Evolutionary conservation across 768 basidiomycete species (phyloP).

Genomic region (Auricularia auricula-judae): DNA sequence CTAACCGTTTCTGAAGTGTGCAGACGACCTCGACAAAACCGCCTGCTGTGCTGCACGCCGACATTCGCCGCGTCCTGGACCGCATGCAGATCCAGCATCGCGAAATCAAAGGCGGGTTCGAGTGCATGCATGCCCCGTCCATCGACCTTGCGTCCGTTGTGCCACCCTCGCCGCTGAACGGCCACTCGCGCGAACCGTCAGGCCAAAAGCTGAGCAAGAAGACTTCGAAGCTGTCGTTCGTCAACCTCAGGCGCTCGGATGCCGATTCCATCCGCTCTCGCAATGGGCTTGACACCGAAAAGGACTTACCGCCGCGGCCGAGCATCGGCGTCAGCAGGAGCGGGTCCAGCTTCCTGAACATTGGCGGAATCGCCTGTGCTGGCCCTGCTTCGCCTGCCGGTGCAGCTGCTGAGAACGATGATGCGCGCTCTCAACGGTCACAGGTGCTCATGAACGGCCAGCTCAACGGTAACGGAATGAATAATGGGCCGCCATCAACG

Average conservation of each 20-base stretch:
- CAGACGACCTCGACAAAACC: conserved; percentile 91
- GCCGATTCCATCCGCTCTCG: conserved; percentile 65
- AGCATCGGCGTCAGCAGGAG: neutral
- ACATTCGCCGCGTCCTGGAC: conserved; percentile 79
- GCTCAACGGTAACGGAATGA: neutral
- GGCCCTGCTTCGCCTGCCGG: neutral
- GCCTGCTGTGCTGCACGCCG: conserved; percentile 66
- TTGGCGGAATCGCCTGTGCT: neutral
- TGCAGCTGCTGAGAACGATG: neutral
- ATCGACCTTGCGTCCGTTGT: conserved; percentile 75
- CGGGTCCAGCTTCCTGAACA: neutral
- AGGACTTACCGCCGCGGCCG: neutral
- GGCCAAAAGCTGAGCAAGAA: conserved; percentile 42
- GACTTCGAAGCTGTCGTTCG: conserved; percentile 70
- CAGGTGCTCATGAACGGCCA: neutral
- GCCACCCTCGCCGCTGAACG: neutral
- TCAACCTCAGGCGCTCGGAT: conserved; percentile 46
- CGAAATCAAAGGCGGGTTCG: conserved; percentile 83
- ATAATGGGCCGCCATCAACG: neutral
- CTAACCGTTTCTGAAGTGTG: conserved; percentile 40
- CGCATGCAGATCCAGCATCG: conserved; percentile 94
- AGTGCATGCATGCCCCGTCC: conserved; percentile 91
- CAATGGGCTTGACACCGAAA: conserved; percentile 26
- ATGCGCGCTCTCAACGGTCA: neutral
- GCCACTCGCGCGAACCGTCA: neutral